Percentiles rank a stretch among this genome's conserved stretches.
phyloP scores from a whole-genome alignment of 441 rosid genomes.

The Jatropha multifida region DNA sequence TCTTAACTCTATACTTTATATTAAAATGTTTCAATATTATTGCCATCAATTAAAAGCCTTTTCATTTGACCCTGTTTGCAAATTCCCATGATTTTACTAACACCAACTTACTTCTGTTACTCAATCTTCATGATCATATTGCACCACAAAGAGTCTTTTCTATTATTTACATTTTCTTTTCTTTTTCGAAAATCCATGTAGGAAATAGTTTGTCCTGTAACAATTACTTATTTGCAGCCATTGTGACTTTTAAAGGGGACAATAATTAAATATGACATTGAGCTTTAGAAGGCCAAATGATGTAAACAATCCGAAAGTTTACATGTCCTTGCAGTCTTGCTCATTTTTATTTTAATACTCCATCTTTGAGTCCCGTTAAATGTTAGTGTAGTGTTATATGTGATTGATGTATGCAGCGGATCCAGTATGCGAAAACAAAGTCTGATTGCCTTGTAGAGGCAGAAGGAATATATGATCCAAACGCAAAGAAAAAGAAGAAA shows the following conservation, averaged over 20 bases:
- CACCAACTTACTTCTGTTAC: neutral
- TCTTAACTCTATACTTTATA: neutral
- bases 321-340: neutral
- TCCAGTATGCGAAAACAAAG: slow-evolving; percentile 87
- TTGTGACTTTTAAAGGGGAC: neutral
- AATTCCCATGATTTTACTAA: neutral
- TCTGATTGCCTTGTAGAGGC: slow-evolving; percentile 83
- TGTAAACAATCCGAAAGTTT: no score
- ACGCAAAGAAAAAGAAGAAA: slow-evolving; percentile 89
- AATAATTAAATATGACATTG: neutral
- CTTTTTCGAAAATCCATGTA: no score
- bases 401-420: slow-evolving; percentile 52
- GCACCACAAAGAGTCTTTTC: neutral
- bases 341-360: neutral
- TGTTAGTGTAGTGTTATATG: slow-evolving; percentile 7
- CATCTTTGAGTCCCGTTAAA: slow-evolving; percentile 9
- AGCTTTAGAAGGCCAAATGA: neutral
- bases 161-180: neutral
- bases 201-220: neutral
- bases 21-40: neutral
- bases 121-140: neutral
- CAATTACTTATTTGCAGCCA: neutral
- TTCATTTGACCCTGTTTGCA: neutral
- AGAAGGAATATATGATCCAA: slow-evolving; percentile 76
- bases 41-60: neutral